Evolutionary conservation across 306 rosid genomes (phyloP).

Genomic region (Rosa multiflora): DNA sequence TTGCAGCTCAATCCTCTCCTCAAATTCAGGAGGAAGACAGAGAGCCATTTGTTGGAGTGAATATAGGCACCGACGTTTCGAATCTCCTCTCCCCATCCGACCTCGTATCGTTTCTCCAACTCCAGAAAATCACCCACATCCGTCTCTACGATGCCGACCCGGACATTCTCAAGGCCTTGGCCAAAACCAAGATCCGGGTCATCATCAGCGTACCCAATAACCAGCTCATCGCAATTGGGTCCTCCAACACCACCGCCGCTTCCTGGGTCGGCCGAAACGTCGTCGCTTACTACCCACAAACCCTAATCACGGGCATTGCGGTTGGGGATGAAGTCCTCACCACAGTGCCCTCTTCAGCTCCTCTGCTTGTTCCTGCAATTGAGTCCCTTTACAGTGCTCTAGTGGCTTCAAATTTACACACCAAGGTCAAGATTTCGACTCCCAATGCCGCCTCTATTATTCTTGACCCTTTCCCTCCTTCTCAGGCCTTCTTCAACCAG

Average conservation of each 20-base stretch:
- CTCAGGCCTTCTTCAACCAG: slow-evolving; percentile 85
- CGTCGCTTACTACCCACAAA: slow-evolving; percentile 58
- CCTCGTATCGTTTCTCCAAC: slow-evolving; percentile 53
- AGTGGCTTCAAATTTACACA: slow-evolving; percentile 59
- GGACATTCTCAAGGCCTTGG: slow-evolving; percentile 60
- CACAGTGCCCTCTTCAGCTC: slow-evolving; percentile 64
- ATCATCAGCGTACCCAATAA: slow-evolving; percentile 76
- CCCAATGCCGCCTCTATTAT: slow-evolving; percentile 70
- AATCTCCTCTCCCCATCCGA: slow-evolving; percentile 48
- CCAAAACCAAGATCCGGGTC: slow-evolving; percentile 60
- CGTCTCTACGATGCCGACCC: slow-evolving; percentile 82
- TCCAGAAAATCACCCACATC: slow-evolving; percentile 62
- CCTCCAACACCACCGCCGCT: slow-evolving; percentile 76
- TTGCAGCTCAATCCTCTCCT: slow-evolving; percentile 36
- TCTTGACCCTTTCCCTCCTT: slow-evolving; percentile 81
- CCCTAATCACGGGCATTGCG: slow-evolving; percentile 59
- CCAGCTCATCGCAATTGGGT: slow-evolving; percentile 80
- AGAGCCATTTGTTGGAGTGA: slow-evolving; percentile 72
- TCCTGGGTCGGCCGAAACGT: slow-evolving; percentile 71
- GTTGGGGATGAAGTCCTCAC: slow-evolving; percentile 89
- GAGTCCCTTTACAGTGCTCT: slow-evolving; percentile 62
- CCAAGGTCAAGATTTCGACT: slow-evolving; percentile 59
- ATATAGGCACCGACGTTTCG: slow-evolving; percentile 80
- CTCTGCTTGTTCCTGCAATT: slow-evolving; percentile 68
- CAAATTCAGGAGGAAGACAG: slow-evolving; percentile 29